Conservation (phyloP, 1,284 basidiomycete genomes). For the Rhodotorula sp. region DNA sequence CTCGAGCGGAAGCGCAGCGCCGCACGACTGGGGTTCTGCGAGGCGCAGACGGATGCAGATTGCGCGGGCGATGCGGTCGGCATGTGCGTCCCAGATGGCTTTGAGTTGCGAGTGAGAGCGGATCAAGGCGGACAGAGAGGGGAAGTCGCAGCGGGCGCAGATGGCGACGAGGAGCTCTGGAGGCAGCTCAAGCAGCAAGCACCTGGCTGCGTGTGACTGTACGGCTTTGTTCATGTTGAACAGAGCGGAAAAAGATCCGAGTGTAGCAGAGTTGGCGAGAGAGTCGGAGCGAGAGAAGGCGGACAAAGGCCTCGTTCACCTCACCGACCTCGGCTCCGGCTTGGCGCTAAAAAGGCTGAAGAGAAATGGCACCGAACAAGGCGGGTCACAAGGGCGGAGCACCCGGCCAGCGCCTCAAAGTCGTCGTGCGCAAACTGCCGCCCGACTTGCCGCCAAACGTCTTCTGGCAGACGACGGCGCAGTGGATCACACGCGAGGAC, state of each 20-base stretch:
- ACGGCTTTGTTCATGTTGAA: not conserved
- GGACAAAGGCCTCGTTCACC: not conserved
- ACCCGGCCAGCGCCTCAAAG: slow-evolving; percentile 64
- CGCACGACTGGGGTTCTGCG: slow-evolving; percentile 11
- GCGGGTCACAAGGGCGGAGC: slow-evolving; percentile 3
- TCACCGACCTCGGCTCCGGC: not conserved
- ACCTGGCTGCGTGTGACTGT: no score
- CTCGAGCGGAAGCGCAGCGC: not conserved
- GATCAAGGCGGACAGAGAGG: slow-evolving; percentile 3
- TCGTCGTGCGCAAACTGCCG: slow-evolving; percentile 81
- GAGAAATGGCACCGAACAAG: slow-evolving; percentile 15
- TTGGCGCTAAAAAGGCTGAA: not conserved
- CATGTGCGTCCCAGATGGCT: not conserved
- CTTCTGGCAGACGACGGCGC: slow-evolving; percentile 86
- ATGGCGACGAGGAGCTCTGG: slow-evolving; percentile 9
- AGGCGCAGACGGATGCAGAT: slow-evolving; percentile 7
- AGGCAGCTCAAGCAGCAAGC: slow-evolving; percentile 5
- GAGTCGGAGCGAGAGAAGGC: not conserved
- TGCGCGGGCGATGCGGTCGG: slow-evolving; percentile 11
- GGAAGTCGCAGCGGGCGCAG: slow-evolving; percentile 9
- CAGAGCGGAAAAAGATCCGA: not conserved
- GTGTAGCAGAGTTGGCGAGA: not conserved
- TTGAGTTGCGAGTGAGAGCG: slow-evolving; percentile 1
- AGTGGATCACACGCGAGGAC: slow-evolving; percentile 77
- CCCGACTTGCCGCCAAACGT: slow-evolving; percentile 86